phyloP scores from a whole-genome alignment of 2,329 filamentous ascomycete species.

The Parastagonospora nodorum region DNA sequence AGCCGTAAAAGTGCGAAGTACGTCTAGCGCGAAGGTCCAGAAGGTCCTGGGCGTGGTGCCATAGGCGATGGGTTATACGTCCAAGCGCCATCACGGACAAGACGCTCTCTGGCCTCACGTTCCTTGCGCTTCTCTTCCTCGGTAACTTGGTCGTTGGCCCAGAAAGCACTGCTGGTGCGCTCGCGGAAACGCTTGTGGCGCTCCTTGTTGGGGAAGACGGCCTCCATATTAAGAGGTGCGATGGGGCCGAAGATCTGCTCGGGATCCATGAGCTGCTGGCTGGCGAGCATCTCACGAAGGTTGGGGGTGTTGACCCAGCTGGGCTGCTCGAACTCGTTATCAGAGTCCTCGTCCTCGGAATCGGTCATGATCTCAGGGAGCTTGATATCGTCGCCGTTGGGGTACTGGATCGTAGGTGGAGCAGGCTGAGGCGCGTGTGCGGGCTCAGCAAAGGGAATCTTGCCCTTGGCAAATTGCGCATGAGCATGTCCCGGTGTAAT shows the following conservation, averaged over 20 bases:
- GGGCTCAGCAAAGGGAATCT: constrained; percentile 84
- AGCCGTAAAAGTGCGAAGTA: neutral
- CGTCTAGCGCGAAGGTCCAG: constrained; percentile 17
- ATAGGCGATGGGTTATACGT: constrained; percentile 38
- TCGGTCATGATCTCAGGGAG: constrained; percentile 96
- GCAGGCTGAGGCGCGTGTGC: constrained; percentile 55
- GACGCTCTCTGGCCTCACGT: constrained; percentile 75
- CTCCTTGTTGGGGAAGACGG: constrained; percentile 80
- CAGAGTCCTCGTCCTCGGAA: constrained; percentile 81
- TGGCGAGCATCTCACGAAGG: constrained; percentile 73
- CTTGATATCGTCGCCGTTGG: constrained; percentile 86
- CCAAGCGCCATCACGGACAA: constrained; percentile 86
- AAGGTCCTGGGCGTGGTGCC: constrained; percentile 26
- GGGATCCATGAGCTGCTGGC: constrained; percentile 85
- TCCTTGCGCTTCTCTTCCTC: constrained; percentile 86
- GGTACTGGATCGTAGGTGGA: constrained; percentile 72
- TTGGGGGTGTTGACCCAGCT: constrained; percentile 90
- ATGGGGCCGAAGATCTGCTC: constrained; percentile 88
- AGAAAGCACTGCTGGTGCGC: constrained; percentile 92
- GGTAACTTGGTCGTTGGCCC: constrained; percentile 83
- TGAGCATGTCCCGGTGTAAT: constrained; percentile 57
- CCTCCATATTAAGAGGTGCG: constrained; percentile 88
- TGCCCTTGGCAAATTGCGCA: constrained; percentile 79
- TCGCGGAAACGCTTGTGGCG: constrained; percentile 87
- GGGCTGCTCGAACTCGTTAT: constrained; percentile 69